Evolutionary conservation across 2,329 filamentous ascomycete species (phyloP).

Genomic region (Zymoseptoria crescenta): DNA sequence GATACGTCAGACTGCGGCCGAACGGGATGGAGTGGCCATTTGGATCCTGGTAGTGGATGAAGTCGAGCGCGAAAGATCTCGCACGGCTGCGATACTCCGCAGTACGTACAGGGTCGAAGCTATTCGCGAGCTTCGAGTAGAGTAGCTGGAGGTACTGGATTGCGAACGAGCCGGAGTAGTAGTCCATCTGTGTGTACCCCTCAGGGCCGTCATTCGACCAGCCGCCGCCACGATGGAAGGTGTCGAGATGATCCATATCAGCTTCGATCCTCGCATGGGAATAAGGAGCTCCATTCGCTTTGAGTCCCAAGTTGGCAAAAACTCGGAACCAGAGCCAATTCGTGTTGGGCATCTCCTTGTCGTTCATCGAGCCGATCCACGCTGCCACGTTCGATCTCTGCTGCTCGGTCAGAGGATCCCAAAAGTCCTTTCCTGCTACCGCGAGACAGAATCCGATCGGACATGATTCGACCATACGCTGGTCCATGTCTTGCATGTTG

Average conservation of each 20-base stretch:
- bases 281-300: constrained; percentile 65
- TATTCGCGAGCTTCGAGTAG: constrained; percentile 63
- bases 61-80: constrained; percentile 58
- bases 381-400: constrained; percentile 59
- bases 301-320: constrained; percentile 71
- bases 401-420: constrained; percentile 55
- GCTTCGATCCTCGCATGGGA: constrained; percentile 62
- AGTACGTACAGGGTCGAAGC: constrained; percentile 56
- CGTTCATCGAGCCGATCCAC: constrained; percentile 72
- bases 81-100: constrained; percentile 64
- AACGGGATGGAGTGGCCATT: constrained; percentile 67
- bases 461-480: constrained; percentile 80
- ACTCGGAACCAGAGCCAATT: constrained; percentile 79
- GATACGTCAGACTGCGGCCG: constrained; percentile 68
- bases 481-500: constrained; percentile 65
- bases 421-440: constrained; percentile 56
- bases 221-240: constrained; percentile 72
- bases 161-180: constrained; percentile 74
- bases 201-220: constrained; percentile 75
- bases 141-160: constrained; percentile 74
- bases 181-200: constrained; percentile 76
- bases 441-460: constrained; percentile 68
- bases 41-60: constrained; percentile 68
- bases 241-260: constrained; percentile 70
- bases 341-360: constrained; percentile 61